A percentile compares a stretch with the other conserved stretches of the same genome.
Evolutionary conservation across 2,329 filamentous ascomycete species (phyloP).

Genomic region (Drechslera avenae): DNA sequence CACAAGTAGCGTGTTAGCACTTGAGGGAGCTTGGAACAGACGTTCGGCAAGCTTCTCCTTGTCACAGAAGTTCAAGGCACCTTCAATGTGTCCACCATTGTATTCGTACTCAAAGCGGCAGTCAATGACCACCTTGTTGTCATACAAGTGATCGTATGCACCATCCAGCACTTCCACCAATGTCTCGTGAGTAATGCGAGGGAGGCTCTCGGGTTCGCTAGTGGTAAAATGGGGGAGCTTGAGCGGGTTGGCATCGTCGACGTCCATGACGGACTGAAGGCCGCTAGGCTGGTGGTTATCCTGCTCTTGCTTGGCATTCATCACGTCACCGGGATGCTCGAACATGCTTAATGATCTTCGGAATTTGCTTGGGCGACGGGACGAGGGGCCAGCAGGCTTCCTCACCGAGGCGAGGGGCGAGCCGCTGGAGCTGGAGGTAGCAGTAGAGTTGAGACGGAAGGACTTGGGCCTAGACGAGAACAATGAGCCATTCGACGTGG

Average conservation of each 20-base stretch:
- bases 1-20: conserved; percentile 78
- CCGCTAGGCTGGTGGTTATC: conserved; percentile 63
- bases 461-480: conserved; percentile 68
- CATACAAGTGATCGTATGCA: conserved; percentile 75
- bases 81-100: conserved; percentile 91
- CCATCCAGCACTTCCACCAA: conserved; percentile 88
- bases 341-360: conserved; percentile 97
- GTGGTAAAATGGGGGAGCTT: conserved; percentile 85
- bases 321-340: conserved; percentile 85
- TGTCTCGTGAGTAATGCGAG: conserved; percentile 81
- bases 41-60: conserved; percentile 83
- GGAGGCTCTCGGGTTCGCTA: conserved; percentile 82
- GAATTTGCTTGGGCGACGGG: conserved; percentile 75
- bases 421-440: conserved; percentile 65
- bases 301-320: conserved; percentile 71
- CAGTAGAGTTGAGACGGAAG: conserved; percentile 63
- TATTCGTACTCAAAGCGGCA: conserved; percentile 99
- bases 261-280: conserved; percentile 79
- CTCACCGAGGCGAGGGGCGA: conserved; percentile 74
- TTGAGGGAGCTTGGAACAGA: conserved; percentile 69
- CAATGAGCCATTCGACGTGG: conserved; percentile 58
- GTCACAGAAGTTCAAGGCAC: conserved; percentile 95
- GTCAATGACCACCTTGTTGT: conserved; percentile 86
- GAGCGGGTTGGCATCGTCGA: conserved; percentile 75
- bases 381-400: conserved; percentile 66